These are phyloP conservation scores for Penicillium verrucosum DNA, from an alignment of 2,329 filamentous ascomycete genomes.

Conservation along the genomic window DNA sequence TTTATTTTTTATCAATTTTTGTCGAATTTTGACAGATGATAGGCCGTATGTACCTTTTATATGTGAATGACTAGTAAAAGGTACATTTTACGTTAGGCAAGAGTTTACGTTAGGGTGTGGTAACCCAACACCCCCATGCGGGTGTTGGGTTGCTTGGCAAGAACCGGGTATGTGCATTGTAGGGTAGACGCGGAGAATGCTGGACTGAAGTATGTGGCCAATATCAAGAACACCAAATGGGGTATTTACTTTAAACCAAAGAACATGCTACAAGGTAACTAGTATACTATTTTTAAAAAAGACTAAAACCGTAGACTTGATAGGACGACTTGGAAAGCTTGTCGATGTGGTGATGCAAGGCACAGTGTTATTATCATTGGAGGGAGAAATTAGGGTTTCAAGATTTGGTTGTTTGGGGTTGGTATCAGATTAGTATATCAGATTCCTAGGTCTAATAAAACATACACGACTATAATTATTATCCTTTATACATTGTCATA, in stretches of 20 bases:
- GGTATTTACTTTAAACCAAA: neutral
- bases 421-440: constrained; percentile 3
- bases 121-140: too few species aligned
- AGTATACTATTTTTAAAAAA: neutral
- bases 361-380: constrained; percentile 11
- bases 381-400: constrained; percentile 2
- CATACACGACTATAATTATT: neutral
- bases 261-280: neutral
- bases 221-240: neutral
- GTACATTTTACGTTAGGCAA: too few species aligned
- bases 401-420: neutral
- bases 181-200: constrained; percentile 10
- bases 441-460: neutral
- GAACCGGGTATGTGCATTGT: neutral
- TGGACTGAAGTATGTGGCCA: constrained; percentile 5
- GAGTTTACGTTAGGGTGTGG: too few species aligned
- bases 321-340: constrained; percentile 1
- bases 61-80: too few species aligned
- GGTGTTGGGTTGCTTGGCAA: too few species aligned
- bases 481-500: neutral
- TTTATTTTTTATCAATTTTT: too few species aligned
- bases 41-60: too few species aligned
- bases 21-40: too few species aligned
- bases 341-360: neutral
- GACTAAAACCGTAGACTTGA: neutral